phyloP scores from a whole-genome alignment of 2,329 filamentous ascomycete genomes.

The Claviceps africana region DNA sequence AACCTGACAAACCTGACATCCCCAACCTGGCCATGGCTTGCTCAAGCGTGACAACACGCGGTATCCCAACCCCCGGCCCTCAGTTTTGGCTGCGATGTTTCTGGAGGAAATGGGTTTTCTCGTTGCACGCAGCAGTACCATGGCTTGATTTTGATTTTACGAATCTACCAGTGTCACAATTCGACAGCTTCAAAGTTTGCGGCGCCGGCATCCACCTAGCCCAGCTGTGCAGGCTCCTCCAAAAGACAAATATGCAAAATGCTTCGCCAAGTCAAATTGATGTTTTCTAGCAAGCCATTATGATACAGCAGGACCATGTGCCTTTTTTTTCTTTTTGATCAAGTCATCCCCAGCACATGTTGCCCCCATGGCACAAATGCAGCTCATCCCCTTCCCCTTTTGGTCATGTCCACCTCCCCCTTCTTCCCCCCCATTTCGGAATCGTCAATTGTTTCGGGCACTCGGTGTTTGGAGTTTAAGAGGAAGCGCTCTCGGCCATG shows the following conservation, averaged over 20 bases:
- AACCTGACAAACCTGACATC: neutral
- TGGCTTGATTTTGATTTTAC: neutral
- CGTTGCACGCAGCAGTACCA: neutral
- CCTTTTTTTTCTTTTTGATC: neutral
- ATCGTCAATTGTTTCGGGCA: neutral
- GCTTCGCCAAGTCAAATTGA: slow-evolving; percentile 11
- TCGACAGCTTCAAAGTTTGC: neutral
- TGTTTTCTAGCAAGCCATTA: slow-evolving; percentile 20
- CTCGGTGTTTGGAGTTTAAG: slow-evolving; percentile 12
- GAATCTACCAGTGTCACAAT: neutral
- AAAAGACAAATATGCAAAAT: neutral
- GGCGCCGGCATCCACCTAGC: neutral
- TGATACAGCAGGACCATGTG: slow-evolving; percentile 18
- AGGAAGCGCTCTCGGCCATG: slow-evolving; percentile 24
- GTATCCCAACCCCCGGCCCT: neutral
- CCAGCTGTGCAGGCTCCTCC: neutral
- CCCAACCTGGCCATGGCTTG: no score
- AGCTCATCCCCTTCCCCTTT: neutral
- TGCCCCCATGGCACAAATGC: neutral
- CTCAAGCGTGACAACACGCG: neutral
- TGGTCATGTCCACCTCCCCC: neutral
- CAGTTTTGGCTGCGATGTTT: neutral
- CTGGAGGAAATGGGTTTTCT: no score
- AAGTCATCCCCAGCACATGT: neutral
- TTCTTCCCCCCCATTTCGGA: no score